Conservation (phyloP, 2,329 filamentous ascomycete species). For the Monilinia fructigena region DNA sequence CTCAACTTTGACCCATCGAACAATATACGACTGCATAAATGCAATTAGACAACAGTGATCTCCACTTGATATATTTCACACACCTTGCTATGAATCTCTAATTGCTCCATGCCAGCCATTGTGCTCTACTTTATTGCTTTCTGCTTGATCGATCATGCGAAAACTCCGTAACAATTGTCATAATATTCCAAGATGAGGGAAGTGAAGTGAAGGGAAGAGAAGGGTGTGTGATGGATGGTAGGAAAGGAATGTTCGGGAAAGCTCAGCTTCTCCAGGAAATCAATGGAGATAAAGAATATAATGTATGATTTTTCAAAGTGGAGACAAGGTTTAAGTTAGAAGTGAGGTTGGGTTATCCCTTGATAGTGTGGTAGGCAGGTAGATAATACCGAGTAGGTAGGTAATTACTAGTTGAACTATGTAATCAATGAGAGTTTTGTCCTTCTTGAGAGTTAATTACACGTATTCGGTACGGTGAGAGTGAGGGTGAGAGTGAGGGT, state of each 20-base stretch:
- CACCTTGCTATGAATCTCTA: constrained; percentile 98
- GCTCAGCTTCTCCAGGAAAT: background rate
- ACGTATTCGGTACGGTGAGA: too few relatives aligned
- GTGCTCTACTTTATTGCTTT: constrained; percentile 59
- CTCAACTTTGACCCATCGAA: constrained; percentile 93
- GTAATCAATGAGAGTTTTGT: too few relatives aligned
- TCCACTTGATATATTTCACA: constrained; percentile 30
- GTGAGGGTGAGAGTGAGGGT: too few relatives aligned
- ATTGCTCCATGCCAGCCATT: constrained; percentile 94
- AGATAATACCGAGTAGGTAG: background rate
- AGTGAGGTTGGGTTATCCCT: background rate
- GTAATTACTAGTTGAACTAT: too few relatives aligned
- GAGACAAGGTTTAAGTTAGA: background rate
- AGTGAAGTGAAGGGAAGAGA: background rate
- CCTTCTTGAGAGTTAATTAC: too few relatives aligned
- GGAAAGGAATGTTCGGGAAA: background rate
- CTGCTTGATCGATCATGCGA: constrained; percentile 2
- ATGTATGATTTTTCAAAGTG: background rate
- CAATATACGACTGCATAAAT: constrained; percentile 79
- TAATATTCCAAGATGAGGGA: background rate
- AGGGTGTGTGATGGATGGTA: background rate
- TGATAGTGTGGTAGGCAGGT: background rate
- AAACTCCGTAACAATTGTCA: background rate
- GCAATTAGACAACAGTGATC: constrained; percentile 22
- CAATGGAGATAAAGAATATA: too few relatives aligned